phyloP scores from a whole-genome alignment of 1,284 basidiomycete species.

The Boletus smithii region DNA sequence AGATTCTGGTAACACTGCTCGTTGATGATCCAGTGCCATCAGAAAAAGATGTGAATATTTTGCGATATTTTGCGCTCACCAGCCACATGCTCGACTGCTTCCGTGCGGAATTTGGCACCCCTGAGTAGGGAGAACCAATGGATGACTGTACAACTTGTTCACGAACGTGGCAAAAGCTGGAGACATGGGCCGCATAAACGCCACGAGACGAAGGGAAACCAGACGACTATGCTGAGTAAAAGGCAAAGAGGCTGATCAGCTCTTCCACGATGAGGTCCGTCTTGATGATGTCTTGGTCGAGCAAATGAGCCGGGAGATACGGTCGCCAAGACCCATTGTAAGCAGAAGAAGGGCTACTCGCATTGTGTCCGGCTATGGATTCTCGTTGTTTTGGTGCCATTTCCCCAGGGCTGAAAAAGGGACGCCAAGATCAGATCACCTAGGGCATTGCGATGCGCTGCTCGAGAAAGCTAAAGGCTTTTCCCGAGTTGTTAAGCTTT shows the following conservation, averaged over 20 bases:
- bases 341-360: not conserved
- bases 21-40: not conserved
- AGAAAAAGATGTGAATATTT: not conserved
- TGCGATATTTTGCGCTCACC: slow-evolving; percentile 1
- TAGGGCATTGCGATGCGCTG: not conserved
- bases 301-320: not conserved
- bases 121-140: not conserved
- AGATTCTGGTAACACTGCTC: not conserved
- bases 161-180: not conserved
- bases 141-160: not conserved
- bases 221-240: not conserved
- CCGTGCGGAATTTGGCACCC: not conserved
- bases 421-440: slow-evolving; percentile 3
- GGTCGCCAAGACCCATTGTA: slow-evolving; percentile 11
- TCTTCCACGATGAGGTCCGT: not conserved
- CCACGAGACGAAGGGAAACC: slow-evolving; percentile 9
- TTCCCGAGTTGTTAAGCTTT: no score
- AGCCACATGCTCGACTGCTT: not conserved
- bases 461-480: not conserved
- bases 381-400: slow-evolving; percentile 4
- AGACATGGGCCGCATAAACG: slow-evolving; percentile 23
- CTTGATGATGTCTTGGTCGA: not conserved
- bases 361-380: slow-evolving; percentile 1
- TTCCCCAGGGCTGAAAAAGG: not conserved
- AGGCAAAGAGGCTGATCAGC: not conserved